Conservation (phyloP, 306 rosid species). For the Oemleria cerasiformis region DNA sequence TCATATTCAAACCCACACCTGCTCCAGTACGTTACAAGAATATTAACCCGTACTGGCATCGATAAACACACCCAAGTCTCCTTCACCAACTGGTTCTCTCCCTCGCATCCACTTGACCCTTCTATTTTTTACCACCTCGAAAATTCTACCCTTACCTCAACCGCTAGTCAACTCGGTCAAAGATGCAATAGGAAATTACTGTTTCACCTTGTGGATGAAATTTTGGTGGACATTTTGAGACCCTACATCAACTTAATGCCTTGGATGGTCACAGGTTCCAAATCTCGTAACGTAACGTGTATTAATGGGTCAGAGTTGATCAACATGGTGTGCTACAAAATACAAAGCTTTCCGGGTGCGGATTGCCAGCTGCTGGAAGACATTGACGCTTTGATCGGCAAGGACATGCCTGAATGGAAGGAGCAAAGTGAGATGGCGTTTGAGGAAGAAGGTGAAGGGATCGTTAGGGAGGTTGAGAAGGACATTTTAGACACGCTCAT, state of each 20-base stretch:
- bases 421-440: slow-evolving; percentile 25
- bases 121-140: slow-evolving; percentile 58
- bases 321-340: slow-evolving; percentile 47
- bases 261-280: slow-evolving; percentile 10
- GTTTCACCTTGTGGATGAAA: slow-evolving; percentile 61
- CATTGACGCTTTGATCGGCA: slow-evolving; percentile 60
- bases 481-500: slow-evolving; percentile 57
- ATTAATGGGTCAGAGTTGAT: slow-evolving; percentile 29
- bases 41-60: slow-evolving; percentile 49
- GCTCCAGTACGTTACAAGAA: slow-evolving; percentile 42
- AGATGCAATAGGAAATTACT: slow-evolving; percentile 49
- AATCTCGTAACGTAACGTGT: neutral
- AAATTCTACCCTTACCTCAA: slow-evolving; percentile 8
- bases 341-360: slow-evolving; percentile 44
- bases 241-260: slow-evolving; percentile 33
- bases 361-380: slow-evolving; percentile 73
- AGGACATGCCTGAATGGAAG: slow-evolving; percentile 40
- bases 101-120: slow-evolving; percentile 60
- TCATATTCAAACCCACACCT: slow-evolving; percentile 27
- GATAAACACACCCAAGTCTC: slow-evolving; percentile 32
- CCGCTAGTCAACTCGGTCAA: slow-evolving; percentile 22
- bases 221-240: slow-evolving; percentile 43
- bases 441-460: slow-evolving; percentile 55
- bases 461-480: slow-evolving; percentile 63
- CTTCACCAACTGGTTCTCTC: slow-evolving; percentile 50